A percentile compares a stretch with the other conserved stretches of the same genome.
phyloP scores from a whole-genome alignment of 2,329 filamentous ascomycete genomes.

The Trichoderma semiorbis region DNA sequence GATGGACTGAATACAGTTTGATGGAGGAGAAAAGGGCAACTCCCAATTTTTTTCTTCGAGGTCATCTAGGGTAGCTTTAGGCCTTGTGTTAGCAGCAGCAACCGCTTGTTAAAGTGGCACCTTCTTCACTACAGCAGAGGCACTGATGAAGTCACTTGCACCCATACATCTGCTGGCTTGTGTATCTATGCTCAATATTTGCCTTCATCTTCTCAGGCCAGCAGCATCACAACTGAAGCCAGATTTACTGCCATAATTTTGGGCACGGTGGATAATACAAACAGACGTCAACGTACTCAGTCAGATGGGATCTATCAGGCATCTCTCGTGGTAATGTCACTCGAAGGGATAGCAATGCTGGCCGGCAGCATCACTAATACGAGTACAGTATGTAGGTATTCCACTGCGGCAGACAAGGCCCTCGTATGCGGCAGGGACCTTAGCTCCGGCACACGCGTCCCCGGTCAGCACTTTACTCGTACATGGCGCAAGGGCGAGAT shows the following conservation, averaged over 20 bases:
- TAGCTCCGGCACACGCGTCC: slow-evolving; percentile 9
- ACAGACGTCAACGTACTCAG: background rate
- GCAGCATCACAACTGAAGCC: background rate
- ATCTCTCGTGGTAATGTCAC: background rate
- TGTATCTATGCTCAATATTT: background rate
- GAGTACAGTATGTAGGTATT: background rate
- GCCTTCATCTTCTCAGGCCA: background rate
- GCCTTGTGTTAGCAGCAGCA: background rate
- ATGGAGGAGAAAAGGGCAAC: background rate
- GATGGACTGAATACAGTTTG: background rate
- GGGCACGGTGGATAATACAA: background rate
- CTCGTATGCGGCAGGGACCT: background rate
- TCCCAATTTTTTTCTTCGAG: background rate
- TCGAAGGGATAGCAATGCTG: background rate
- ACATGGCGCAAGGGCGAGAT: background rate
- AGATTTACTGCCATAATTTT: background rate
- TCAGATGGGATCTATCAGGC: background rate
- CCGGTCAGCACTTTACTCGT: slow-evolving; percentile 9
- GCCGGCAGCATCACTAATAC: background rate
- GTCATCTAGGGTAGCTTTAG: background rate
- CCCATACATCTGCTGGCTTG: background rate
- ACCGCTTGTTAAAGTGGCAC: no score
- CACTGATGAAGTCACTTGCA: background rate
- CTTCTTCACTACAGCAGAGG: background rate
- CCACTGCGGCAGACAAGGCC: background rate